These are phyloP conservation scores for Phytopythium boreale DNA, from an alignment of 352 stramenopile genomes.

Conservation along the genomic window DNA sequence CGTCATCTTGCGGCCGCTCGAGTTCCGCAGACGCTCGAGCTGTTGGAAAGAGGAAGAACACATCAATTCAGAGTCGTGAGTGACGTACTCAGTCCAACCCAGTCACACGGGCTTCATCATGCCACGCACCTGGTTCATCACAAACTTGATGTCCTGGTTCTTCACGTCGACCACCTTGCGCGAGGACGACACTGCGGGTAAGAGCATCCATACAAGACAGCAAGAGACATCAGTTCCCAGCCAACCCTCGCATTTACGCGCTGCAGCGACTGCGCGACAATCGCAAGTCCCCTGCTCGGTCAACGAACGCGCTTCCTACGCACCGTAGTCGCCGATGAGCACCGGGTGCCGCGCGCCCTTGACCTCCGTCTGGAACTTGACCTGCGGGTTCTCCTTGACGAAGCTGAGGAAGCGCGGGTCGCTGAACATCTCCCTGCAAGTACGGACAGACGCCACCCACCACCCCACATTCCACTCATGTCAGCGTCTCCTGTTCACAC, in stretches of 20 bases:
- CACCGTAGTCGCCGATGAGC: slow-evolving; percentile 84
- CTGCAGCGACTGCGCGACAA: background rate
- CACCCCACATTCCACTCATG: background rate
- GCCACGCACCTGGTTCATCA: slow-evolving; percentile 69
- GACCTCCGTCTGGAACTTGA: slow-evolving; percentile 81
- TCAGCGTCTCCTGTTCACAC: background rate
- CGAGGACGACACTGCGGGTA: slow-evolving; percentile 60
- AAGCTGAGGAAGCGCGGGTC: slow-evolving; percentile 80
- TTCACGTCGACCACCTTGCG: slow-evolving; percentile 86
- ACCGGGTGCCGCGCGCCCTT: slow-evolving; percentile 82
- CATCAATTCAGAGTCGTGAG: too few relatives aligned
- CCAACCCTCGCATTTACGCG: too few relatives aligned
- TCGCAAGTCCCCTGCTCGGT: background rate
- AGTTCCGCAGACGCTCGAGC: slow-evolving; percentile 82
- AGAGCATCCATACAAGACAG: background rate
- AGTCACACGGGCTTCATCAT: background rate
- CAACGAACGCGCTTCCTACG: slow-evolving; percentile 3
- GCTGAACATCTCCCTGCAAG: slow-evolving; percentile 52
- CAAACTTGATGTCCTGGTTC: slow-evolving; percentile 84
- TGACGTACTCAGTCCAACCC: too few relatives aligned
- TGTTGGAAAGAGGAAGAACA: slow-evolving; percentile 11
- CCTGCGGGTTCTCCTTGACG: slow-evolving; percentile 86
- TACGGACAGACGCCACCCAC: background rate
- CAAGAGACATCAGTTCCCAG: too few relatives aligned
- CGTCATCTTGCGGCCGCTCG: slow-evolving; percentile 88